Evolutionary conservation across 495 filamentous ascomycete genomes (phyloP), one percentile per base, ranked within the genome.

Genomic region (Barbatosphaeria neglecta): DNA sequence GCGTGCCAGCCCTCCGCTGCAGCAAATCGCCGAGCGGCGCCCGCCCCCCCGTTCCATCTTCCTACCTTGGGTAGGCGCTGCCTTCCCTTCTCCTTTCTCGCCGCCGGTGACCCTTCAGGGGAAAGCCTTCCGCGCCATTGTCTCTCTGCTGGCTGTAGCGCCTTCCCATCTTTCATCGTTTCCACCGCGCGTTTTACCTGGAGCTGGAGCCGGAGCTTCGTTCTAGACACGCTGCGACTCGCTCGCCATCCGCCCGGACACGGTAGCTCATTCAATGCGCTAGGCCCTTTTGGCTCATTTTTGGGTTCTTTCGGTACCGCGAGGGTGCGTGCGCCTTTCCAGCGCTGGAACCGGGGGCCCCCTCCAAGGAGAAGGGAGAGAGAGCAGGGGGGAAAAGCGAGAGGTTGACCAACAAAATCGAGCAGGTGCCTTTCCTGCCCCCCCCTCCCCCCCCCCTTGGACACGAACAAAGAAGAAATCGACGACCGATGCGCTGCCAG

Each of bases 401-500:
- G 61, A 61, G 53, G 56, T 61, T 52, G 51, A 61, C 52, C 53
- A 53, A 51, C 18, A 53, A 63, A 52, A 53, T 43, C 47, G 50
- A 57, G 54, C 55, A 46, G 46, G 52, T 54, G 53, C 28, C 28
- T 43, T 22, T 24, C 54, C 46, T 50, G 41, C 47, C 45, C 49
- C 46, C 54, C 59, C n/a, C n/a, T n/a, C n/a, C n/a, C n/a, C n/a
- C n/a, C n/a, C n/a, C n/a, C n/a, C n/a, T n/a, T n/a, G n/a, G n/a
- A n/a, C n/a, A n/a, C n/a, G n/a, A n/a, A n/a, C n/a, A n/a, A n/a
- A n/a, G n/a, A n/a, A n/a, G n/a, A n/a, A n/a, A n/a, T 44, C 49
- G 45, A 55, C 39, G 33, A 44, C 59, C 50, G 56, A 65, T 65
- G 62, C 58, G 56, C 50, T 52, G 54, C 64, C 61, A 64, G 59